Conservation (phyloP, 352 stramenopile genomes). For the Globisporangium takayamanum region DNA sequence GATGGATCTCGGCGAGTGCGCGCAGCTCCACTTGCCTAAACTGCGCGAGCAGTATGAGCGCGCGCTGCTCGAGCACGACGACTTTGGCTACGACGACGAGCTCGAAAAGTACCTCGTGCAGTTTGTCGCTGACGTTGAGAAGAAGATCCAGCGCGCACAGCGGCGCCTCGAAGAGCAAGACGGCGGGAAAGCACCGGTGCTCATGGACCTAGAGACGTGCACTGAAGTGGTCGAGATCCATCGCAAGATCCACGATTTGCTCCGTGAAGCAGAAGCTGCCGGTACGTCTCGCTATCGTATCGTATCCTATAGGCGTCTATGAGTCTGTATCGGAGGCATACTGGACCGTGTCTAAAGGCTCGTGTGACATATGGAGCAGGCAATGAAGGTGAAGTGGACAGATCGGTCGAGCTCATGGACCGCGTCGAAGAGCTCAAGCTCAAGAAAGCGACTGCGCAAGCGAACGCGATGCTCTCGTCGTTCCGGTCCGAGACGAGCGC, state of each 20-base stretch:
- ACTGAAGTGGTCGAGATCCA: slow-evolving; percentile 68
- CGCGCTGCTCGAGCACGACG: slow-evolving; percentile 23
- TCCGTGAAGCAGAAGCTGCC: slow-evolving; percentile 53
- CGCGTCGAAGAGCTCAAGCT: slow-evolving; percentile 57
- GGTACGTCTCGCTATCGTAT: slow-evolving; percentile 2
- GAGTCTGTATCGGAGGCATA: not conserved
- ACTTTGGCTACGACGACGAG: slow-evolving; percentile 66
- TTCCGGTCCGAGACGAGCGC: slow-evolving; percentile 21
- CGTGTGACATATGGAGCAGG: slow-evolving; percentile 10
- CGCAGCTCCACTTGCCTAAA: slow-evolving; percentile 60
- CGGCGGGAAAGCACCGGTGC: slow-evolving; percentile 31
- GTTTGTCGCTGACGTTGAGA: slow-evolving; percentile 70
- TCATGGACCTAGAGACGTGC: slow-evolving; percentile 47
- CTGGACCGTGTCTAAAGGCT: too few species aligned
- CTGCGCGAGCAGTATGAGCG: slow-evolving; percentile 58
- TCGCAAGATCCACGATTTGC: slow-evolving; percentile 58
- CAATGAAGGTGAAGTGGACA: slow-evolving; percentile 48
- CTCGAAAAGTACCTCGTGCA: slow-evolving; percentile 60
- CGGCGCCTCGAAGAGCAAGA: slow-evolving; percentile 64
- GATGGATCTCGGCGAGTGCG: slow-evolving; percentile 74
- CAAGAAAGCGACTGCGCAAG: slow-evolving; percentile 41
- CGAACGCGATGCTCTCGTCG: slow-evolving; percentile 33
- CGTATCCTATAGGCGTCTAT: not conserved
- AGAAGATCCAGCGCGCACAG: slow-evolving; percentile 71
- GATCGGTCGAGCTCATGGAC: slow-evolving; percentile 53